phyloP scores from a whole-genome alignment of 2,329 filamentous ascomycete species.

The Ophiostoma tasmaniense region DNA sequence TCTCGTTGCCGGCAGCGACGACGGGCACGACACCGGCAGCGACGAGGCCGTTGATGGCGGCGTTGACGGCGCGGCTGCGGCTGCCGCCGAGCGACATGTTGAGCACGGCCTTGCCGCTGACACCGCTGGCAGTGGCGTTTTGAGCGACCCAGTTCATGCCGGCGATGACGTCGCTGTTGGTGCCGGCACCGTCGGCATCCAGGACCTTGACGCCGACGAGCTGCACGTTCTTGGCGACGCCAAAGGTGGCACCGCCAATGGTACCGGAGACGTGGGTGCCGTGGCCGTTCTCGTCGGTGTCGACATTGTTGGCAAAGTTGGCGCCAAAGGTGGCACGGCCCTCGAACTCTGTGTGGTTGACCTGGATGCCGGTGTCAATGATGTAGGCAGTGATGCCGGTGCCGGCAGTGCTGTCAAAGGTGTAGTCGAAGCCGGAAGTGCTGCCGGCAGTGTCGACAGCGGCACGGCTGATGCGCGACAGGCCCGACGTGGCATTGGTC shows the following conservation, averaged over 20 bases:
- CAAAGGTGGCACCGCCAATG: conserved; percentile 51
- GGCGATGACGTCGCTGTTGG: conserved; percentile 45
- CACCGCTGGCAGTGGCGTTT: conserved; percentile 35
- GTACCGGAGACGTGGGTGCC: conserved; percentile 51
- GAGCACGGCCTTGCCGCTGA: conserved; percentile 48
- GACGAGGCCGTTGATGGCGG: conserved; percentile 40
- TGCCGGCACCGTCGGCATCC: conserved; percentile 39
- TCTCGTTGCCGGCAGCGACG: conserved; percentile 54
- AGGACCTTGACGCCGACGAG: conserved; percentile 55
- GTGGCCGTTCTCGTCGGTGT: conserved; percentile 11
- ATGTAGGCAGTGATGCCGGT: conserved; percentile 53
- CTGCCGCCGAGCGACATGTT: conserved; percentile 55
- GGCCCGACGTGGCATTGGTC: conserved; percentile 44
- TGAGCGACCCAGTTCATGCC: conserved; percentile 49
- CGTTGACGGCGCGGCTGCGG: conserved; percentile 43
- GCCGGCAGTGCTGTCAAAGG: conserved; percentile 41
- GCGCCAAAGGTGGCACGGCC: conserved; percentile 36
- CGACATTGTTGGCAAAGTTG: neutral
- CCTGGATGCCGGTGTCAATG: conserved; percentile 56
- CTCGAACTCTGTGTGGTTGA: conserved; percentile 47
- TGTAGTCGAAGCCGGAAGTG: conserved; percentile 30
- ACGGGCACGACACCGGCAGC: conserved; percentile 46
- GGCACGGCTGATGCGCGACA: conserved; percentile 45
- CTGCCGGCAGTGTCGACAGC: conserved; percentile 22
- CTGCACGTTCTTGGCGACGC: conserved; percentile 44